Percentiles rank a stretch among this genome's conserved stretches.
Conservation (phyloP, 1,284 basidiomycete genomes). For the Testicularia cyperi region DNA sequence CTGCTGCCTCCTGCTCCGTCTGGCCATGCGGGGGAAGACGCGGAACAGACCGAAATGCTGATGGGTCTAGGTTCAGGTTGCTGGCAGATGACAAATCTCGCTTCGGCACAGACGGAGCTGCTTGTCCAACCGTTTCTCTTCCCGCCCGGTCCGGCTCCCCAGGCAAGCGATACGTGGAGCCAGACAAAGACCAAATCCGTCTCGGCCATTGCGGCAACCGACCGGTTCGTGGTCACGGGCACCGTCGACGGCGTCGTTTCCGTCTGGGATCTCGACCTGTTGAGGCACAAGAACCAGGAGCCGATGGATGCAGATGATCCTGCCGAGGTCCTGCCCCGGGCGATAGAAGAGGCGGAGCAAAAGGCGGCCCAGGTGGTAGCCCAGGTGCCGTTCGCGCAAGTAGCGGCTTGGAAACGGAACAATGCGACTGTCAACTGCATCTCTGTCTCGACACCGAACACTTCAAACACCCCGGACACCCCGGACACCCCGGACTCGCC, state of each 20-base stretch:
- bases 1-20: conserved; percentile 5
- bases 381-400: no score
- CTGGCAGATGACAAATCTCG: conserved; percentile 68
- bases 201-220: conserved; percentile 14
- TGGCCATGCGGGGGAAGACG: neutral
- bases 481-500: no score
- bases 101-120: conserved; percentile 63
- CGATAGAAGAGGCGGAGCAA: no score
- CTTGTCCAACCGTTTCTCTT: conserved; percentile 61
- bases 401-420: conserved; percentile 20
- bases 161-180: conserved; percentile 66
- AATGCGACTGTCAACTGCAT: conserved; percentile 21
- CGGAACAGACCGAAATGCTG: conserved; percentile 38
- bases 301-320: neutral
- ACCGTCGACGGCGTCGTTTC: conserved; percentile 68
- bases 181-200: conserved; percentile 62
- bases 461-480: no score
- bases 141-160: conserved; percentile 30
- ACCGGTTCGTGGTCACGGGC: conserved; percentile 67
- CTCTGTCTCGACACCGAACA: no score
- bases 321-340: conserved; percentile 9
- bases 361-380: no score
- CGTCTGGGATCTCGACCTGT: conserved; percentile 69
- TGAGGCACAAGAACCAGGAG: no score
- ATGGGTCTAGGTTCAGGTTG: conserved; percentile 67